Base-by-base conservation (phyloP, 148 eudicot genomes). In the Vaccinium macrocarpon region DNA sequence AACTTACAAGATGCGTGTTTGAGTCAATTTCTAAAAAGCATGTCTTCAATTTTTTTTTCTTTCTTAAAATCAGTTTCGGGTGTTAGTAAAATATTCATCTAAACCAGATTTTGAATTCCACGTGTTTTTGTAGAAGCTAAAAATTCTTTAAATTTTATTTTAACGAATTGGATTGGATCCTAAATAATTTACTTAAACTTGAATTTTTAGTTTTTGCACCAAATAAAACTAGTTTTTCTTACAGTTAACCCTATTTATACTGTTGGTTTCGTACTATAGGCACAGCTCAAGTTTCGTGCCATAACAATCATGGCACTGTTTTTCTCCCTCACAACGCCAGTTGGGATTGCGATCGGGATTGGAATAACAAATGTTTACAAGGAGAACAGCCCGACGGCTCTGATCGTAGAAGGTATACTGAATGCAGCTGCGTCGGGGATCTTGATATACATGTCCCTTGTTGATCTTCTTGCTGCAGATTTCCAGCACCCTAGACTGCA, bases 391-490 rank as follows among this genome's bases (percentile, higher is more conserved):
- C 25, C 81, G 16, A 56, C 25, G 0, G 81, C 81, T 25, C 61
- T 79, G 10, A 56, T 79, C 3, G 48, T 79, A 7, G 64, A 79
- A 79, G 81, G 81, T n/a, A 29, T 56, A 29, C 38, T 82, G 3
- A 73, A 82, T n/a, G 56, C 79, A 16, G 84, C 84, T 2, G 13
- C 84, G 5, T 64, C 84, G 5, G 84, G 80, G 15, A 82, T 82
- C 21, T 74, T 82, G 59, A 72, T 82, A 9, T 82, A 82, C 57
- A 82, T 82, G 84, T 48, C 84, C 18, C 68, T 82, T 1, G 84
- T 82, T 8, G 84, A 82, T 48, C 79, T 82, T 52, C 84, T 82
- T 66, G 79, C 84, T 5, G 70, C 79, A 1, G 84, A 82, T 82
- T 82, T 71, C 25, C 57, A 53, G 70, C 38, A 42, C 76, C 66